Evolutionary conservation across 768 basidiomycete species (phyloP).

Genomic region (Suillus tomentosus): DNA sequence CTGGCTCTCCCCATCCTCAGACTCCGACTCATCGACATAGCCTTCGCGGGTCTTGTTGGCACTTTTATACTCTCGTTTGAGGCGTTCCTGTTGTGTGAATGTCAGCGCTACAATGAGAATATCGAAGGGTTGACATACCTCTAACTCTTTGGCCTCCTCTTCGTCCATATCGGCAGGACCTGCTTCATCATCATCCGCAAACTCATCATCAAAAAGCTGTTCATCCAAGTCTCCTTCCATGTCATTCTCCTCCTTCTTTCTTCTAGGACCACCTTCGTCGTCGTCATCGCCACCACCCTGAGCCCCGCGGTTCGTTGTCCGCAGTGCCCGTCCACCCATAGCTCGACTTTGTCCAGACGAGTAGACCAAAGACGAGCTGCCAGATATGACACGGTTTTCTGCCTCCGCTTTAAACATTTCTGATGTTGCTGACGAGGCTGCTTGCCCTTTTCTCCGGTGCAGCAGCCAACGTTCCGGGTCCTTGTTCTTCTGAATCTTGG

Average conservation of each 20-base stretch:
- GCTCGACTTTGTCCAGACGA: conserved; percentile 58
- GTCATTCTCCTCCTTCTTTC: conserved; percentile 61
- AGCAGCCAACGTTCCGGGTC: conserved; percentile 74
- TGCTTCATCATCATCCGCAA: conserved; percentile 87
- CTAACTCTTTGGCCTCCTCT: conserved; percentile 81
- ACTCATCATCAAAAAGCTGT: conserved; percentile 78
- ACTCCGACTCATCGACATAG: conserved; percentile 73
- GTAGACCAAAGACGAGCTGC: conserved; percentile 50
- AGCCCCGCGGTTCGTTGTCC: conserved; percentile 68
- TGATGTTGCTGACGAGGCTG: conserved; percentile 59
- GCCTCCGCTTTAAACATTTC: conserved; percentile 72
- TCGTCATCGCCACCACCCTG: conserved; percentile 68
- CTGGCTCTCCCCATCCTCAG: conserved; percentile 62
- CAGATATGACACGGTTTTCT: conserved; percentile 44
- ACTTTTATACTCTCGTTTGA: conserved; percentile 78
- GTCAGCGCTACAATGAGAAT: neutral
- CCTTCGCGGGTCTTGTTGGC: conserved; percentile 77
- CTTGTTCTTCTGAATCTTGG: conserved; percentile 66
- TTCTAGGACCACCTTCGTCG: conserved; percentile 56
- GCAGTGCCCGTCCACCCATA: conserved; percentile 67
- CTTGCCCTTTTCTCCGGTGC: conserved; percentile 59
- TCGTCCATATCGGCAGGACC: conserved; percentile 74
- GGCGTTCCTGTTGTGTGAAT: conserved; percentile 58
- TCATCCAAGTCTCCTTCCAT: conserved; percentile 85
- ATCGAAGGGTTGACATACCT: conserved; percentile 47